These are phyloP conservation scores for Paraphaeosphaeria minitans DNA, from an alignment of 2,329 filamentous ascomycete genomes.

Conservation along the genomic window DNA sequence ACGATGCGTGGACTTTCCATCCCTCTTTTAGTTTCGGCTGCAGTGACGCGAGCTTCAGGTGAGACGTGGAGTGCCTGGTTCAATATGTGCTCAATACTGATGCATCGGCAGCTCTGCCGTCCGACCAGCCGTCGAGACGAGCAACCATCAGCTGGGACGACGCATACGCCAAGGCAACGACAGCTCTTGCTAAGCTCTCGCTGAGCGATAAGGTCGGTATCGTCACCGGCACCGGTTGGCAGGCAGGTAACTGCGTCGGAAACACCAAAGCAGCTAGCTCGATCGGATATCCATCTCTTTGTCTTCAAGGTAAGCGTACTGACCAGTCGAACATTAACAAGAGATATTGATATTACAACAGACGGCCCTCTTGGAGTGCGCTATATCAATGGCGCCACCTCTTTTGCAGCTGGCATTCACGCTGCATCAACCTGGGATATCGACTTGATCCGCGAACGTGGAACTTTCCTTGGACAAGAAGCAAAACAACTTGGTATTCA, in stretches of 20 bases:
- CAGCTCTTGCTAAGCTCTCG: constrained; percentile 47
- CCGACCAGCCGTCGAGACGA: constrained; percentile 26
- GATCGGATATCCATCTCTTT: constrained; percentile 46
- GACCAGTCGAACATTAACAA: neutral
- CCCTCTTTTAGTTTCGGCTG: constrained; percentile 29
- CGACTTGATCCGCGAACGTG: constrained; percentile 41
- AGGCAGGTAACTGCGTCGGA: constrained; percentile 42
- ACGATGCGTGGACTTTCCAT: constrained; percentile 35
- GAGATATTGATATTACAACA: neutral
- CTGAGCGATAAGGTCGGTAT: constrained; percentile 49
- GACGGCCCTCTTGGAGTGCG: constrained; percentile 48
- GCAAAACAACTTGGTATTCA: constrained; percentile 51
- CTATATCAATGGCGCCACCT: constrained; percentile 45
- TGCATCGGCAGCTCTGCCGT: constrained; percentile 27
- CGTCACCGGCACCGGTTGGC: constrained; percentile 45
- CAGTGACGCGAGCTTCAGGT: constrained; percentile 31
- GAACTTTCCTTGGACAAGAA: constrained; percentile 45
- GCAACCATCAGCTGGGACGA: constrained; percentile 43
- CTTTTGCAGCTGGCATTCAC: constrained; percentile 48
- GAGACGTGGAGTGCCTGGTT: neutral
- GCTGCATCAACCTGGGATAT: constrained; percentile 47
- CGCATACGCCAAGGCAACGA: constrained; percentile 48
- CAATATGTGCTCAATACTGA: constrained; percentile 6
- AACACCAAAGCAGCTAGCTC: constrained; percentile 43
- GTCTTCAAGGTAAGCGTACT: constrained; percentile 40